Percentiles rank a stretch among this genome's conserved stretches.
Evolutionary conservation across 805 yeast genomes (phyloP).

Genomic region (Candida xyloterini): DNA sequence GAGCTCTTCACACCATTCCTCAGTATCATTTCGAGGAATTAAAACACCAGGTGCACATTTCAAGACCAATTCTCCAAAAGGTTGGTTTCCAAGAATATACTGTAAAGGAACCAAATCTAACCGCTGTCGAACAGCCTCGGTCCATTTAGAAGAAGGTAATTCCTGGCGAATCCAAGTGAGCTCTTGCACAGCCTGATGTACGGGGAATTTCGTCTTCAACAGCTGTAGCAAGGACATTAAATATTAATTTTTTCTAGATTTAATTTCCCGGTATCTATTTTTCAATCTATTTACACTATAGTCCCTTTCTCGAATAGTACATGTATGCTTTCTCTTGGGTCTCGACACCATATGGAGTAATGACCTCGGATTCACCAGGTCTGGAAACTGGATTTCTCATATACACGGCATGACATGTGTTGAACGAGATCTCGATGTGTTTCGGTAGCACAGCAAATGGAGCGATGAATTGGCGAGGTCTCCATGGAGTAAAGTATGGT

Average conservation of each 20-base stretch:
- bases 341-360: conserved; percentile 78
- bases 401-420: conserved; percentile 95
- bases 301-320: conserved; percentile 81
- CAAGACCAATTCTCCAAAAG: conserved; percentile 71
- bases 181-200: conserved; percentile 49
- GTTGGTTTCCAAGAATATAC: conserved; percentile 81
- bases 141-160: conserved; percentile 47
- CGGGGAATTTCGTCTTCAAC: conserved; percentile 15
- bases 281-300: conserved; percentile 20
- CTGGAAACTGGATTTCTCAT: conserved; percentile 95
- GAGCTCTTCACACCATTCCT: conserved; percentile 71
- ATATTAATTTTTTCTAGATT: conserved; percentile 4
- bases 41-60: conserved; percentile 62
- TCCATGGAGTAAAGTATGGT: conserved; percentile 95
- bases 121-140: conserved; percentile 52
- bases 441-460: conserved; percentile 91
- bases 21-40: conserved; percentile 95
- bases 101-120: conserved; percentile 67
- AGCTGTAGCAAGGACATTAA: conserved; percentile 11
- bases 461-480: conserved; percentile 88
- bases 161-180: conserved; percentile 63
- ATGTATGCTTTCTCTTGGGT: conserved; percentile 92
- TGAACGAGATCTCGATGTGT: conserved; percentile 85
- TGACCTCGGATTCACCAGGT: conserved; percentile 95
- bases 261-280: conserved; percentile 9